Conservation (phyloP, 2,329 filamentous ascomycete species). For the Fusarium euwallaceae region DNA sequence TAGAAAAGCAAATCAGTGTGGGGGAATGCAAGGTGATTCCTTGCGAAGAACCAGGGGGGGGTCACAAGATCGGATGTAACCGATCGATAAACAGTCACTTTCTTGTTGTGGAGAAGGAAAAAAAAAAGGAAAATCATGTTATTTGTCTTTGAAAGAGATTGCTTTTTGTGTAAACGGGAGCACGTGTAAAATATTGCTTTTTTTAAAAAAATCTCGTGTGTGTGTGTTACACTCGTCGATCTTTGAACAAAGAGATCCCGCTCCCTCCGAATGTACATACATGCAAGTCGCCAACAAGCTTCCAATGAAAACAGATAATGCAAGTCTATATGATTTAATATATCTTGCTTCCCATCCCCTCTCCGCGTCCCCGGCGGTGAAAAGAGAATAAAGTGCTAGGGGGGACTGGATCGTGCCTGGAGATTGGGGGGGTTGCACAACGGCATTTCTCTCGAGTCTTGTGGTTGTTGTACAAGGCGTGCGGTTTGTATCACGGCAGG, state of each 20-base stretch:
- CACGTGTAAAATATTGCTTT: not conserved
- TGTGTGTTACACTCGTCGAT: not conserved
- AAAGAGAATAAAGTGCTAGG: not conserved
- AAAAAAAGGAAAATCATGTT: not conserved
- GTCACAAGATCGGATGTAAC: conserved; percentile 28
- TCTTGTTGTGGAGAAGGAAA: not conserved
- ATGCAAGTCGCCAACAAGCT: conserved; percentile 32
- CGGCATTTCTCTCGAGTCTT: conserved; percentile 25
- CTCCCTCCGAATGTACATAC: conserved; percentile 10
- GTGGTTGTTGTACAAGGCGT: conserved; percentile 22
- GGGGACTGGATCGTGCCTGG: not conserved
- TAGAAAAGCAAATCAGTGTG: not conserved
- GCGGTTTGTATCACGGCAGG: conserved; percentile 18
- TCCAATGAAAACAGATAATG: conserved; percentile 15
- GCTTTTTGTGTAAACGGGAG: not conserved
- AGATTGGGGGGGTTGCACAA: conserved; percentile 16
- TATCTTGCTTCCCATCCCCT: not conserved
- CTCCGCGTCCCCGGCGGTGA: conserved; percentile 29
- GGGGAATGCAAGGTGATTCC: not conserved
- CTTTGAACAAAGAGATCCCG: not conserved
- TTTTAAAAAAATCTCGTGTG: not conserved
- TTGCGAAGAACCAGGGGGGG: conserved; percentile 3
- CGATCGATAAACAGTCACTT: conserved; percentile 12
- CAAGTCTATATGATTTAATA: not conserved
- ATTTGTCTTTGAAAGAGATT: not conserved